These are phyloP conservation scores for Boletus mariae DNA, from an alignment of 1,284 basidiomycete species.

Conservation along the genomic window DNA sequence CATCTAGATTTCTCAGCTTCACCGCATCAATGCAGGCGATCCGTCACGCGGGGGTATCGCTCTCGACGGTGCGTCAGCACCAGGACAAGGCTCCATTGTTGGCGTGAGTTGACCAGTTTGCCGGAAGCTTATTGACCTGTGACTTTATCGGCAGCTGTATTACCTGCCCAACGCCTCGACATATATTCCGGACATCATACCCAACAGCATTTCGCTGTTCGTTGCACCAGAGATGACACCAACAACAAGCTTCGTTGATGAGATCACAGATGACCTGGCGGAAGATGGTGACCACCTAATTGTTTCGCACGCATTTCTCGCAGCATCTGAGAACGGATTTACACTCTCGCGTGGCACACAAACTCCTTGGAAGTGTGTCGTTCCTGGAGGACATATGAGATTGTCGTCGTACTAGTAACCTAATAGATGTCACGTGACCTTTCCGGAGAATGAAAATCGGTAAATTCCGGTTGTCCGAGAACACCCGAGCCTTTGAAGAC, in stretches of 20 bases:
- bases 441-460: slow-evolving; percentile 26
- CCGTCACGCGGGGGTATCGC: slow-evolving; percentile 74
- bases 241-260: background rate
- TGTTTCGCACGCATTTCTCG: slow-evolving; percentile 45
- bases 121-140: background rate
- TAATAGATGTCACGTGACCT: slow-evolving; percentile 8
- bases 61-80: slow-evolving; percentile 61
- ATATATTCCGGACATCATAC: background rate
- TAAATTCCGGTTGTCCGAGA: slow-evolving; percentile 28
- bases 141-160: slow-evolving; percentile 16
- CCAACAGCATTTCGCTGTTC: slow-evolving; percentile 18
- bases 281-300: slow-evolving; percentile 9
- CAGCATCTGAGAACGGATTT: slow-evolving; percentile 59
- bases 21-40: slow-evolving; percentile 73
- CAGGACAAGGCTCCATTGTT: slow-evolving; percentile 53
- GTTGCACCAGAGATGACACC: slow-evolving; percentile 18
- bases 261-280: slow-evolving; percentile 2
- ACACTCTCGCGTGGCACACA: slow-evolving; percentile 31
- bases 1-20: slow-evolving; percentile 43
- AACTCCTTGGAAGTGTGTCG: slow-evolving; percentile 38
- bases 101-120: slow-evolving; percentile 43
- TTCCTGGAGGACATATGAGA: slow-evolving; percentile 32
- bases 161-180: slow-evolving; percentile 6
- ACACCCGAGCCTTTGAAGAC: slow-evolving; percentile 22
- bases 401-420: slow-evolving; percentile 8